Evolutionary conservation across 352 stramenopile species (phyloP).

Genomic region (Pilasporangium apinafurcum): DNA sequence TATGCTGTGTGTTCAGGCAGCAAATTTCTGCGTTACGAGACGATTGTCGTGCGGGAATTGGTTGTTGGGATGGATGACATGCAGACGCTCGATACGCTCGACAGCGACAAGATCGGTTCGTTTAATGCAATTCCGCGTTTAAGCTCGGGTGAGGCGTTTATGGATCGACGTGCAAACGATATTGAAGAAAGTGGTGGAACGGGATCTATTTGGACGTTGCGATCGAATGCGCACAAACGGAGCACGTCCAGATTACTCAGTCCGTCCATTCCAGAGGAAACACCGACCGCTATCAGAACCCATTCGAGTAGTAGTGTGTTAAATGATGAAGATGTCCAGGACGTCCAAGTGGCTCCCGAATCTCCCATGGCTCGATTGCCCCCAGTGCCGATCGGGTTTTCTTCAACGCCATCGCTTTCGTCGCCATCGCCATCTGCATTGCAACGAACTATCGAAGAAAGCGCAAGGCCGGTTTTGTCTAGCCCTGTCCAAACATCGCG

Average conservation of each 20-base stretch:
- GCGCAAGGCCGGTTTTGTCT: constrained; percentile 8
- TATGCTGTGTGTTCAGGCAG: constrained; percentile 82
- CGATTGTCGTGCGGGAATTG: constrained; percentile 45
- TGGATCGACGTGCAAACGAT: constrained; percentile 56
- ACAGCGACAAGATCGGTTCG: constrained; percentile 13
- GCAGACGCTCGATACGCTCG: constrained; percentile 73
- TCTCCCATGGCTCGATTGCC: background rate
- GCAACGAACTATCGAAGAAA: constrained; percentile 5
- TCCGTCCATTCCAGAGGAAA: constrained; percentile 56
- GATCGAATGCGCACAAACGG: constrained; percentile 10
- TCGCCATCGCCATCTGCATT: too few species aligned
- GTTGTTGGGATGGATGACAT: constrained; percentile 47
- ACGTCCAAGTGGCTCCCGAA: constrained; percentile 2
- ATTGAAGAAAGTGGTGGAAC: constrained; percentile 26
- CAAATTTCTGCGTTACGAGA: constrained; percentile 74
- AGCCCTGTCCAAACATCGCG: constrained; percentile 36
- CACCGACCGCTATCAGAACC: constrained; percentile 16
- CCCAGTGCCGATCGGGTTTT: background rate
- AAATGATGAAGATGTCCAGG: constrained; percentile 5
- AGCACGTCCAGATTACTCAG: constrained; percentile 18
- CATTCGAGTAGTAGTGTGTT: constrained; percentile 5
- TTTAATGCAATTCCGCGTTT: constrained; percentile 46
- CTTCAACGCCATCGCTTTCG: background rate
- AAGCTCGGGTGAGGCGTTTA: constrained; percentile 81
- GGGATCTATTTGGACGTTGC: constrained; percentile 8